These are phyloP conservation scores for Populus deltoides DNA, from an alignment of 345 rosid genomes.

Conservation along the genomic window DNA sequence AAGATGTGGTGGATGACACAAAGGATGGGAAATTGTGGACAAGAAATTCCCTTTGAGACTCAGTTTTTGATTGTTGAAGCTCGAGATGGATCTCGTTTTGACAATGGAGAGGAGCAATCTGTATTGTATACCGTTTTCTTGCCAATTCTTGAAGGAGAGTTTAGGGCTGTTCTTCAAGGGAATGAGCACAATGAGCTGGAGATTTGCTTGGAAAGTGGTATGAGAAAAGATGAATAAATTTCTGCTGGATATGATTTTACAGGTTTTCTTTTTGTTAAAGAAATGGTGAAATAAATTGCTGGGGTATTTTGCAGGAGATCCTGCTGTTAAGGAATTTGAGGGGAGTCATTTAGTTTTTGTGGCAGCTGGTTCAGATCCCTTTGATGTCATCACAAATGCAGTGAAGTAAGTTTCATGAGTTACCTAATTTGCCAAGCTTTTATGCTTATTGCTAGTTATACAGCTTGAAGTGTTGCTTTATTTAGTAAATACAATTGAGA, in stretches of 20 bases:
- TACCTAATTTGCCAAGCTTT: too few species aligned
- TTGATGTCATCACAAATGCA: conserved; percentile 56
- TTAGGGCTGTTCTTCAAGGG: conserved; percentile 68
- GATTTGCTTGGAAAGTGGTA: conserved; percentile 70
- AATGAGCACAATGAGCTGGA: conserved; percentile 56
- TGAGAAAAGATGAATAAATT: not conserved
- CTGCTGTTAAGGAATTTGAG: conserved; percentile 49
- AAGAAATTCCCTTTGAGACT: conserved; percentile 63
- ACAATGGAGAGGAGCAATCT: conserved; percentile 25
- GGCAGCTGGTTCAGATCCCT: conserved; percentile 61
- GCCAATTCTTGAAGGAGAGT: conserved; percentile 65
- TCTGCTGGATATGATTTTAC: not conserved
- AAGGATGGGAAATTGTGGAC: conserved; percentile 57
- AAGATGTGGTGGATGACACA: conserved; percentile 85
- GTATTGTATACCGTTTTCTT: conserved; percentile 45
- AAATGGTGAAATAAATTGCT: not conserved
- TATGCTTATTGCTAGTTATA: too few species aligned
- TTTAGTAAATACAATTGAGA: too few species aligned
- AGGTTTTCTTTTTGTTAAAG: not conserved
- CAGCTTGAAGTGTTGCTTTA: too few species aligned
- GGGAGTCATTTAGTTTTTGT: conserved; percentile 58
- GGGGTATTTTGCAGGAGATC: conserved; percentile 45
- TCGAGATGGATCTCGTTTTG: conserved; percentile 42
- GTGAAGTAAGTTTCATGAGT: conserved; percentile 41
- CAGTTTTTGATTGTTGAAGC: conserved; percentile 58